A percentile compares a stretch with the other conserved stretches of the same genome.
These are phyloP conservation scores for Colletotrichum limetticola DNA, from an alignment of 2,329 filamentous ascomycete species.

Conservation along the genomic window DNA sequence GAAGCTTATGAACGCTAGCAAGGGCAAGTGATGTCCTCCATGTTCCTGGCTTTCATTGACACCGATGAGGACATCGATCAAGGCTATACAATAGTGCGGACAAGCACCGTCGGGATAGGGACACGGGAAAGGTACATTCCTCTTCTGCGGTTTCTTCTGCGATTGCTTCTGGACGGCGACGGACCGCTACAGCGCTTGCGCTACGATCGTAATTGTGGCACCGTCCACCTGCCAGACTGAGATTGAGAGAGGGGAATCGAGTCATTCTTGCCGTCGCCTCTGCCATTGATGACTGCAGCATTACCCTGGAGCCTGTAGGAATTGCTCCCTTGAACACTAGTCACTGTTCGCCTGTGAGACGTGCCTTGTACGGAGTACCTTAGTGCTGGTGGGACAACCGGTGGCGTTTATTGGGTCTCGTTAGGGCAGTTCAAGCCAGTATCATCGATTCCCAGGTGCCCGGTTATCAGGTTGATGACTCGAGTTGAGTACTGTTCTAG, in stretches of 20 bases:
- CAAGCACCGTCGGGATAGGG: not conserved
- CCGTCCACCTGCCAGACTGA: not conserved
- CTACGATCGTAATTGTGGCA: not conserved
- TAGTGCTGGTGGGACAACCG: not conserved
- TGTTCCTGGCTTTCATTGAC: not conserved
- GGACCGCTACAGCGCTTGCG: not conserved
- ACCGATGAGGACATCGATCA: not conserved
- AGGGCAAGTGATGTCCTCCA: not conserved
- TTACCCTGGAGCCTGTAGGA: not conserved
- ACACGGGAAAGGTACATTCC: not conserved
- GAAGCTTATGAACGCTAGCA: not conserved
- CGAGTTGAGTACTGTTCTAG: not conserved
- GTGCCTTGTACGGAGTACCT: too few relatives aligned
- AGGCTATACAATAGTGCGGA: not conserved
- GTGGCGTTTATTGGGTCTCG: slow-evolving; percentile 12
- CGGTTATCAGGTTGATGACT: slow-evolving; percentile 18
- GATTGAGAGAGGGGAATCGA: not conserved
- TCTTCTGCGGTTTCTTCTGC: not conserved
- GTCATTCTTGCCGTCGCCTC: not conserved
- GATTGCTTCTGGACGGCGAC: not conserved
- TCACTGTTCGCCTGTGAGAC: not conserved
- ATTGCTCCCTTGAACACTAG: not conserved
- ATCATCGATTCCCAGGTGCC: slow-evolving; percentile 16
- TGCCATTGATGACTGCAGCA: not conserved
- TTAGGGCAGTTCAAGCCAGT: not conserved